A percentile compares a stretch with the other conserved stretches of the same genome.
Conservation (phyloP, 1,284 basidiomycete species). For the Boletus coffeatus region DNA sequence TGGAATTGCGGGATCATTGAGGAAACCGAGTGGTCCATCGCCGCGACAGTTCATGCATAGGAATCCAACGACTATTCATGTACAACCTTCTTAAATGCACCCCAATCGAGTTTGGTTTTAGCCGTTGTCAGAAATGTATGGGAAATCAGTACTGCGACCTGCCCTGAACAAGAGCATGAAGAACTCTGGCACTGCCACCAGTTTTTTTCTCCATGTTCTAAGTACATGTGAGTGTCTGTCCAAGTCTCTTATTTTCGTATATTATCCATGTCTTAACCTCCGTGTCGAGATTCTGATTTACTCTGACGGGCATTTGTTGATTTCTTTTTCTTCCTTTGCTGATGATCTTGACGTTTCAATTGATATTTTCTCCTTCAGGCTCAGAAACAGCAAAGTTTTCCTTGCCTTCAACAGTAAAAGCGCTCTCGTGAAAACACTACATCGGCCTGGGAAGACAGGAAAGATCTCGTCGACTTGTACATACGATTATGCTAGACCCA, state of each 20-base stretch:
- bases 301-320: neutral
- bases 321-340: neutral
- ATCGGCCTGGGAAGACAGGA: neutral
- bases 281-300: conserved; percentile 46
- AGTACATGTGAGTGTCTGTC: neutral
- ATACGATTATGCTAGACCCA: neutral
- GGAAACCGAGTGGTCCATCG: conserved; percentile 46
- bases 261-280: conserved; percentile 62
- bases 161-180: too few species aligned
- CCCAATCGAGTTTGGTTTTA: neutral
- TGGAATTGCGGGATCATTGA: conserved; percentile 51
- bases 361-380: neutral
- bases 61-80: conserved; percentile 38
- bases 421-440: neutral
- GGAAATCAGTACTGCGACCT: neutral
- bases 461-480: neutral
- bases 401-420: neutral
- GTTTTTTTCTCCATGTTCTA: too few species aligned
- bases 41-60: conserved; percentile 42
- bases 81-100: neutral
- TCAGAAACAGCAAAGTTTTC: neutral
- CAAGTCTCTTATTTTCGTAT: neutral
- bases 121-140: too few species aligned
- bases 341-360: neutral
- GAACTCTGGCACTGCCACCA: too few species aligned